Evolutionary conservation across 306 rosid species (phyloP).

Genomic region (Gastrolobium bilobum): DNA sequence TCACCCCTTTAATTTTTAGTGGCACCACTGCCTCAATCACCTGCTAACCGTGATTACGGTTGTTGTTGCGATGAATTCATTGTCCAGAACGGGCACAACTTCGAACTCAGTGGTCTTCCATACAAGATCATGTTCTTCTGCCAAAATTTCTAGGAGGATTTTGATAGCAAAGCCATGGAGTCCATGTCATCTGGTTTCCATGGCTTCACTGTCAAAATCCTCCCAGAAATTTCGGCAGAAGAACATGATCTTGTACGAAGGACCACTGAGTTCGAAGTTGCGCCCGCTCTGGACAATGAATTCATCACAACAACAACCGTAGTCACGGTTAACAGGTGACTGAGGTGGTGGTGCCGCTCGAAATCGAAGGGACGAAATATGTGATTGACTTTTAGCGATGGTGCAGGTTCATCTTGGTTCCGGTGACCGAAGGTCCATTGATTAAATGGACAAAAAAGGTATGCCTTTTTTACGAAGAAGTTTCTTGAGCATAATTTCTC

Average conservation of each 20-base stretch:
- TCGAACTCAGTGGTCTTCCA: constrained; percentile 57
- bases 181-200: constrained; percentile 51
- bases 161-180: constrained; percentile 45
- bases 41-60: background rate
- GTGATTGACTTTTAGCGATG: constrained; percentile 70
- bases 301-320: background rate
- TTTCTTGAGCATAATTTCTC: constrained; percentile 53
- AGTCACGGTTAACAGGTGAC: background rate
- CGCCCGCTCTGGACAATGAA: constrained; percentile 41
- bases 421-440: constrained; percentile 63
- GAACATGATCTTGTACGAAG: constrained; percentile 65
- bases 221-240: constrained; percentile 58
- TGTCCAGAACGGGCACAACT: constrained; percentile 51
- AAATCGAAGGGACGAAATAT: constrained; percentile 53
- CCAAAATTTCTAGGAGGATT: constrained; percentile 60
- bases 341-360: background rate
- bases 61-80: constrained; percentile 25
- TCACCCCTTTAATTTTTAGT: constrained; percentile 52
- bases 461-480: constrained; percentile 60
- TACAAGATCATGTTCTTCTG: constrained; percentile 66
- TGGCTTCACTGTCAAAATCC: constrained; percentile 53
- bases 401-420: constrained; percentile 55
- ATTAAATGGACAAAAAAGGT: constrained; percentile 67
- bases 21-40: constrained; percentile 37
- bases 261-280: constrained; percentile 58